phyloP scores from a whole-genome alignment of 139 green algal genomes.

The Micromonas commoda region DNA sequence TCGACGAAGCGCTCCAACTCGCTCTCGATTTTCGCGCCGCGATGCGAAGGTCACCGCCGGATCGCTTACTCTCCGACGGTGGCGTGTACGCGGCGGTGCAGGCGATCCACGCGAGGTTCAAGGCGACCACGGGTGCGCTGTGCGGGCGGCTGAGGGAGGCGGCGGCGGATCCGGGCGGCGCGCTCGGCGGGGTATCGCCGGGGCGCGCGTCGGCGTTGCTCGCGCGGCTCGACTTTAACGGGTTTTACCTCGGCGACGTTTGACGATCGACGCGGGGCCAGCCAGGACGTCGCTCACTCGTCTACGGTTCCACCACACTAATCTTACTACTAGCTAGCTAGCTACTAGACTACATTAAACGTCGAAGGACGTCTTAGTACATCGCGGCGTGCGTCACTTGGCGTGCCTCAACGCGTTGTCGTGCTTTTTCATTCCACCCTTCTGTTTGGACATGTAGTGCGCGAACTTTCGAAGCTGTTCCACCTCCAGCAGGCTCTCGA shows the following conservation, averaged over 20 bases:
- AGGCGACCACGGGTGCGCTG: background rate
- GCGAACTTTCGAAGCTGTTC: too few species aligned
- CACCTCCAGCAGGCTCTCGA: too few species aligned
- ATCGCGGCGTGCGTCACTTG: too few species aligned
- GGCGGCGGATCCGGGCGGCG: background rate
- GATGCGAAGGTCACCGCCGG: background rate
- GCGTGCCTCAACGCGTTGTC: too few species aligned
- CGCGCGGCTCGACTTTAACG: conserved; percentile 3
- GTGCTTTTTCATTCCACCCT: too few species aligned
- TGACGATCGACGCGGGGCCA: too few species aligned
- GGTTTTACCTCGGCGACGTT: conserved; percentile 13
- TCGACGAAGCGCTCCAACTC: conserved; percentile 3
- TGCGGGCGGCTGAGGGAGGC: background rate
- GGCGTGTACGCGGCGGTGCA: background rate
- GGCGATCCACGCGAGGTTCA: conserved; percentile 8
- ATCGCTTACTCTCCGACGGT: background rate
- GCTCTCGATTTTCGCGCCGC: background rate
- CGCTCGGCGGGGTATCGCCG: background rate
- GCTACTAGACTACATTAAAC: too few species aligned
- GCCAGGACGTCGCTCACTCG: too few species aligned
- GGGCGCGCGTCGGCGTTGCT: background rate
- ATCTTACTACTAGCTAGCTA: too few species aligned
- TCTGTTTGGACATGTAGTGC: too few species aligned
- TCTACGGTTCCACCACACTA: too few species aligned
- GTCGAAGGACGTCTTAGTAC: too few species aligned